These are phyloP conservation scores for Salvia hispanica DNA, from an alignment of 257 asterid species.

Conservation along the genomic window DNA sequence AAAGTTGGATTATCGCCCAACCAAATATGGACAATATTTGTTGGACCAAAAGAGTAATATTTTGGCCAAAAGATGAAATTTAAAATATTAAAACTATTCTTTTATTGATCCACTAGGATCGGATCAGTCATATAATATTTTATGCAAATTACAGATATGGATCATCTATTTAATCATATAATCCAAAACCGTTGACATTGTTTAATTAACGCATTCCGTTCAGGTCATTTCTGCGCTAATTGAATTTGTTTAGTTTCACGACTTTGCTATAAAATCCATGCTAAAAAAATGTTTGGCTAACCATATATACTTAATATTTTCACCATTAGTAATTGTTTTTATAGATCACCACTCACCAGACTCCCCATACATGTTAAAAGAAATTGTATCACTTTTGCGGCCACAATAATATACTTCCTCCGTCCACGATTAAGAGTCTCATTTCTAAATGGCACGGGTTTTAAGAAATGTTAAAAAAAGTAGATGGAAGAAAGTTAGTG, in stretches of 20 bases:
- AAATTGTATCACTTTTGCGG: not conserved
- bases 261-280: constrained; percentile 6
- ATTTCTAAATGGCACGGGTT: too few species aligned
- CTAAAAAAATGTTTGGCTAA: not conserved
- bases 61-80: not conserved
- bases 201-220: constrained; percentile 9
- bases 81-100: not conserved
- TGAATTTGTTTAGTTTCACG: constrained; percentile 7
- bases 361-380: not conserved
- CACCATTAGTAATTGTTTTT: not conserved
- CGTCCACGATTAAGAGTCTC: too few species aligned
- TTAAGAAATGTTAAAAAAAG: too few species aligned
- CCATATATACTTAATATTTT: not conserved
- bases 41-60: too few species aligned
- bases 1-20: too few species aligned
- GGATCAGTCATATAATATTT: not conserved
- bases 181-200: constrained; percentile 33
- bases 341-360: not conserved
- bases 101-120: not conserved
- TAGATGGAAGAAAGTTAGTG: too few species aligned
- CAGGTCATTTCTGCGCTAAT: constrained; percentile 35
- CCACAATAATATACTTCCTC: not conserved
- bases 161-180: constrained; percentile 6
- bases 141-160: constrained; percentile 24
- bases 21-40: too few species aligned